A percentile compares a stretch with the other conserved stretches of the same genome.
phyloP scores from a whole-genome alignment of 345 rosid species.

The Corchorus capsularis region DNA sequence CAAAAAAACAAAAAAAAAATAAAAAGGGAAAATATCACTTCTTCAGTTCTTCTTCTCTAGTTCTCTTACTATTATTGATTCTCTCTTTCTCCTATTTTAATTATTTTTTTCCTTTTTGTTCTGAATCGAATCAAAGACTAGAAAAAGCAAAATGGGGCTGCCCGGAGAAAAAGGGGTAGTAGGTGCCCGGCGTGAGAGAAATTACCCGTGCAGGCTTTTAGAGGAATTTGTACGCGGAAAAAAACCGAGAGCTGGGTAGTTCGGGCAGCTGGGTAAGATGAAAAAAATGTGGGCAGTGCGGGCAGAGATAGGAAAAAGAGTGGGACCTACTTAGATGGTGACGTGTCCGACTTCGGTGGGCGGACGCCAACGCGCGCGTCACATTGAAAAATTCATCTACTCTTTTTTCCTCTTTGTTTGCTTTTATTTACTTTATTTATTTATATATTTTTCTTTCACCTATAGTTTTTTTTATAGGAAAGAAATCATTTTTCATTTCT shows the following conservation, averaged over 20 bases:
- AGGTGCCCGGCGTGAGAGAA: slow-evolving; percentile 9
- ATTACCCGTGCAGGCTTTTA: neutral
- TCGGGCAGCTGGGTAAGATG: slow-evolving; percentile 25
- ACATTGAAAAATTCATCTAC: neutral
- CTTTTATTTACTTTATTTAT: neutral
- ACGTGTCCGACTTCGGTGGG: slow-evolving; percentile 35
- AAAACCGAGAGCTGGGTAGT: slow-evolving; percentile 22
- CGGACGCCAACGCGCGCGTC: slow-evolving; percentile 29
- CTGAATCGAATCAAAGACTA: slow-evolving; percentile 31
- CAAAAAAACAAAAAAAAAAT: neutral
- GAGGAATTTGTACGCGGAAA: neutral
- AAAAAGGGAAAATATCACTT: neutral
- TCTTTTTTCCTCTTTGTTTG: neutral
- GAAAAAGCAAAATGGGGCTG: slow-evolving; percentile 19
- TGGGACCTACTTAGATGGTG: slow-evolving; percentile 36
- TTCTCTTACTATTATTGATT: slow-evolving; percentile 13
- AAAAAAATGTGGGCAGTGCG: slow-evolving; percentile 19
- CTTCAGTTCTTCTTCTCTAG: neutral
- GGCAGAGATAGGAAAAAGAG: slow-evolving; percentile 12
- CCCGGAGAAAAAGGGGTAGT: slow-evolving; percentile 29
- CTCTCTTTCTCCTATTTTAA: neutral
- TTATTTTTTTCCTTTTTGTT: slow-evolving; percentile 4
- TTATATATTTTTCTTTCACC: neutral
- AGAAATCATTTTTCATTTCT: too few species aligned
- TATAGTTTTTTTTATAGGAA: too few species aligned